Conservation (phyloP, 768 basidiomycete genomes). For the Lactarius sp. region DNA sequence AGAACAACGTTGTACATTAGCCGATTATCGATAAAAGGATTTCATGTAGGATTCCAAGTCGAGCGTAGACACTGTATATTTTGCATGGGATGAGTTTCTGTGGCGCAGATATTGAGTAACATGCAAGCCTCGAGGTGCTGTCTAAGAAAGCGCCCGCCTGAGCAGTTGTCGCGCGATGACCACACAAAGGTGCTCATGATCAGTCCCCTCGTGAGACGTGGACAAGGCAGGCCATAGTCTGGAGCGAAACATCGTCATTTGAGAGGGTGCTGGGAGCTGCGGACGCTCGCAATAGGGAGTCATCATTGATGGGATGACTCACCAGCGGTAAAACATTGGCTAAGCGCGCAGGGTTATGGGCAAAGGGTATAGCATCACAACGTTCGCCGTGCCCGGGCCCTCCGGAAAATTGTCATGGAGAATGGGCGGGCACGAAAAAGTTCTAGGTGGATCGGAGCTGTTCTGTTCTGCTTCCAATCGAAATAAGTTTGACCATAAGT, state of each 20-base stretch:
- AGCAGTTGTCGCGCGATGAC: background rate
- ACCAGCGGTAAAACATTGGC: background rate
- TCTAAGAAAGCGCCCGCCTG: background rate
- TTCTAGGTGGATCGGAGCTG: conserved; percentile 9
- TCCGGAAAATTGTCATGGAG: background rate
- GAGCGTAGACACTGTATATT: conserved; percentile 1
- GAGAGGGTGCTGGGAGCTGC: background rate
- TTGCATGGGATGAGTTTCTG: conserved; percentile 7
- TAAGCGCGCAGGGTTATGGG: conserved; percentile 26
- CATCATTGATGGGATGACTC: background rate
- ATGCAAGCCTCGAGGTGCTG: conserved; percentile 15
- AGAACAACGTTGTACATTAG: conserved; percentile 13
- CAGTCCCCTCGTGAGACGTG: background rate
- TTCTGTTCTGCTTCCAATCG: conserved; percentile 5
- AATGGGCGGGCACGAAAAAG: background rate
- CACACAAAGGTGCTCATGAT: background rate
- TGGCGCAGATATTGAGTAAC: conserved; percentile 15
- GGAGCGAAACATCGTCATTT: background rate
- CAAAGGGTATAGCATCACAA: conserved; percentile 9
- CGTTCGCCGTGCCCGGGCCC: background rate
- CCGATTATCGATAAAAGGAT: conserved; percentile 21
- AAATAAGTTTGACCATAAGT: background rate
- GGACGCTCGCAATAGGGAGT: background rate
- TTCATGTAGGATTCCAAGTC: conserved; percentile 8
- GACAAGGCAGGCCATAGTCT: background rate